These are phyloP conservation scores for Cryptococcus sp. DNA, from an alignment of 1,284 basidiomycete genomes.

Conservation along the genomic window DNA sequence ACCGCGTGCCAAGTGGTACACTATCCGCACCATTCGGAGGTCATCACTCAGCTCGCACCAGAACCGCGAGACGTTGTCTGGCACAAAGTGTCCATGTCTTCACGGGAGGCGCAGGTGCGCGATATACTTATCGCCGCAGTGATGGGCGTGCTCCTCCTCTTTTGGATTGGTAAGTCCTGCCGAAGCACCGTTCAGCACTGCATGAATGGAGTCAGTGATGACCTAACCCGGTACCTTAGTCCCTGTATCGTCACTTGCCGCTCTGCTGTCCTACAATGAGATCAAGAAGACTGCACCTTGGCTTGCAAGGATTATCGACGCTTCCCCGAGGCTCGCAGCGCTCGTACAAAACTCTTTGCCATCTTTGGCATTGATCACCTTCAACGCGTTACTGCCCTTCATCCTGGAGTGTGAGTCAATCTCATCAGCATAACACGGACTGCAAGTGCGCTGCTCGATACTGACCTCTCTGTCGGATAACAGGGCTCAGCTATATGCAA, in stretches of 20 bases:
- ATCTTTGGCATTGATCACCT: conserved; percentile 79
- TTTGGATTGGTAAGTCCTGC: conserved; percentile 64
- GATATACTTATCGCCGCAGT: conserved; percentile 68
- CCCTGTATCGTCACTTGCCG: conserved; percentile 80
- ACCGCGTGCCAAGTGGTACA: conserved; percentile 85
- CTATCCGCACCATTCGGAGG: conserved; percentile 66
- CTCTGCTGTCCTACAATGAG: conserved; percentile 83
- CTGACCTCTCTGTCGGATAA: neutral
- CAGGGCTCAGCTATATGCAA: conserved; percentile 82
- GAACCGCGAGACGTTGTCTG: conserved; percentile 96
- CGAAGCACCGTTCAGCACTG: no score
- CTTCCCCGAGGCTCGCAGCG: conserved; percentile 74
- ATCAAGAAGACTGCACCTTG: conserved; percentile 87
- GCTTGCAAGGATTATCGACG: conserved; percentile 72
- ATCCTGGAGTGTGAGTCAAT: conserved; percentile 73
- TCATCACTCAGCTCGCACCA: conserved; percentile 74
- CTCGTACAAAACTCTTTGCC: conserved; percentile 93
- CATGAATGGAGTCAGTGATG: no score
- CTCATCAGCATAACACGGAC: neutral
- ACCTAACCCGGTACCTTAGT: conserved; percentile 51
- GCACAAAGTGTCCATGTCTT: conserved; percentile 76
- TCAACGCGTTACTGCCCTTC: conserved; percentile 89
- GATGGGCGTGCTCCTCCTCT: conserved; percentile 72
- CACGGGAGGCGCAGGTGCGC: conserved; percentile 63
- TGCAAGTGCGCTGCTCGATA: no score